Evolutionary conservation across 129 eudicot species (phyloP).

Genomic region (Artemisia argyi): DNA sequence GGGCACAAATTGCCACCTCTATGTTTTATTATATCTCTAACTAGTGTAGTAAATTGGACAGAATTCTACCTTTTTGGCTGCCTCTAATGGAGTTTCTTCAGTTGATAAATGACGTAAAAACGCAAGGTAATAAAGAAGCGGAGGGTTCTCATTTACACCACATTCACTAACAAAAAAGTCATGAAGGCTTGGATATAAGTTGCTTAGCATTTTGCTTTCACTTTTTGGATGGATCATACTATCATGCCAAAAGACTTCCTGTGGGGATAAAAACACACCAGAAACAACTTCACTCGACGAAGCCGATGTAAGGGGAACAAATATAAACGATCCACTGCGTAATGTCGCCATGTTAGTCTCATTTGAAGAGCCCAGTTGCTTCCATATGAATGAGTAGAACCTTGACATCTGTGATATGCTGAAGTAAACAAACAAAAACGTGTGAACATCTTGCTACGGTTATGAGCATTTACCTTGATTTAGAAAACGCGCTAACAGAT

Average conservation of each 20-base stretch:
- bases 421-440: slow-evolving; percentile 20
- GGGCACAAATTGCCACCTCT: no score
- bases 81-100: slow-evolving; percentile 54
- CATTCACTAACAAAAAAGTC: slow-evolving; percentile 82
- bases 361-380: slow-evolving; percentile 50
- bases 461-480: no score
- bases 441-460: no score
- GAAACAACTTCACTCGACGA: slow-evolving; percentile 50
- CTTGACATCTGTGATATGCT: slow-evolving; percentile 83
- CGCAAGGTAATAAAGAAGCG: slow-evolving; percentile 54
- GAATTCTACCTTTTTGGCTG: slow-evolving; percentile 52
- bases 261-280: slow-evolving; percentile 66
- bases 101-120: slow-evolving; percentile 68
- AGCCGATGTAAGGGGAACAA: slow-evolving; percentile 53
- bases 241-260: slow-evolving; percentile 86
- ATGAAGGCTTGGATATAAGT: slow-evolving; percentile 64
- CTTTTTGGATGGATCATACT: slow-evolving; percentile 27
- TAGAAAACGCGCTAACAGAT: not conserved
- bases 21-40: no score
- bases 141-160: slow-evolving; percentile 75
- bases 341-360: slow-evolving; percentile 44
- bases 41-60: no score
- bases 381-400: slow-evolving; percentile 68
- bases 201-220: slow-evolving; percentile 53
- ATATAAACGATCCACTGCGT: slow-evolving; percentile 57